Conservation (phyloP, 179 eudicot genomes). For the Kewa caespitosa region DNA sequence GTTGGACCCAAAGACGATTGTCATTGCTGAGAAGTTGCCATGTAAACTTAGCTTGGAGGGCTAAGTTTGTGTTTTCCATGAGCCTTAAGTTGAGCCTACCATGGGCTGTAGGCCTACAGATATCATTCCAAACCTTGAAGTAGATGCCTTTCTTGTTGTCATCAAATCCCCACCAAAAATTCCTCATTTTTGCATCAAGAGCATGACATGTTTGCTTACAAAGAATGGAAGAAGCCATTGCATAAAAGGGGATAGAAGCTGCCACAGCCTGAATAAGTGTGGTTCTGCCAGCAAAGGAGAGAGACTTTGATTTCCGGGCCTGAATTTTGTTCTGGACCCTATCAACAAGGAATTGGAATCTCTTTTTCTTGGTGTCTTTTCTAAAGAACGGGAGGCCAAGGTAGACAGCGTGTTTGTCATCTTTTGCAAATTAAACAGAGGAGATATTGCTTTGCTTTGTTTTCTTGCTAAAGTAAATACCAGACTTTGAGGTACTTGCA, state of each 20-base stretch:
- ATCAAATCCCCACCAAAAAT: background rate
- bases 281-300: background rate
- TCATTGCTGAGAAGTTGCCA: background rate
- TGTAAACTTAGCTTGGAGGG: background rate
- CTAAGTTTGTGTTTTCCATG: background rate
- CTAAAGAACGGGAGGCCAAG: background rate
- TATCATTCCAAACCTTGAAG: background rate
- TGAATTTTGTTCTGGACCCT: background rate
- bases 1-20: background rate
- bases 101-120: background rate
- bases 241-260: background rate
- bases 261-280: background rate
- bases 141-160: background rate
- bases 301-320: background rate
- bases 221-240: background rate
- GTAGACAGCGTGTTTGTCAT: background rate
- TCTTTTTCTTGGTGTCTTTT: background rate
- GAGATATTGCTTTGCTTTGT: too few species aligned
- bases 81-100: background rate
- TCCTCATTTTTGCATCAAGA: background rate
- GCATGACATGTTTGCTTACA: background rate
- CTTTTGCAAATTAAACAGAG: too few species aligned
- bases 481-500: too few species aligned
- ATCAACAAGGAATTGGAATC: background rate
- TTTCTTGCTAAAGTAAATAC: too few species aligned